Base-by-base conservation (phyloP, 495 filamentous ascomycete genomes). In the Ramalina peruviana region DNA sequence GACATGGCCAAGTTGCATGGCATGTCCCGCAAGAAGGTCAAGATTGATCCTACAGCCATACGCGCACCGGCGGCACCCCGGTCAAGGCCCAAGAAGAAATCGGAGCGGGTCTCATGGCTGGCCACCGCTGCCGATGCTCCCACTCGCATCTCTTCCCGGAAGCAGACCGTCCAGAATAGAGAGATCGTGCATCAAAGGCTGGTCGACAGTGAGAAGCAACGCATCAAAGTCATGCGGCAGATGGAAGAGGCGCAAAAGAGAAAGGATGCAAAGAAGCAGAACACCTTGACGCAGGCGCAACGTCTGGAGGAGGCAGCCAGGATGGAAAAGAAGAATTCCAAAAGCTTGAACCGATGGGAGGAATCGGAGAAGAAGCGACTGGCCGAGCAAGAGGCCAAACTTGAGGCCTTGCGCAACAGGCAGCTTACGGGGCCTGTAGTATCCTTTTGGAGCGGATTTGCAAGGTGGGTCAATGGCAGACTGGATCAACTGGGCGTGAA, bases 261-360 rank as follows among this genome's bases (percentile, higher is more conserved):
- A 58, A 83, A 86, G 57, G 84, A 83, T 52, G 80, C 82, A 26
- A 61, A 76, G 21, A 86, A 86, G 62, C 84, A 85, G 10, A 79
- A 79, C 55, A 70, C 80, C 42, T 84, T 95, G 84, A 93, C 87
- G 20, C 92, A 96, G 62, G 85, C 72, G n/a, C 81, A 96, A 52
- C 81, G 86, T 33, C 69, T 98, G 38, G 79, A 77, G 12, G 86
- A 94, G 62, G 92, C 90, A 20, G 88, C 81, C 23, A 68, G 81
- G 56, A 78, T 88, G 26, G 90, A 96, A 63, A 80, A 80, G 63
- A 68, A 76, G 51, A 98, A 96, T 58, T 75, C 82, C 45, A 94
- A 90, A 71, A 95, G 86, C 69, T 65, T 98, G 57, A 94, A 88
- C 58, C 75, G 83, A 37, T 98, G 92, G 90, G 90, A 97, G 65